These are phyloP conservation scores for Cytospora leucostoma DNA, from an alignment of 2,329 filamentous ascomycete genomes.

Conservation along the genomic window DNA sequence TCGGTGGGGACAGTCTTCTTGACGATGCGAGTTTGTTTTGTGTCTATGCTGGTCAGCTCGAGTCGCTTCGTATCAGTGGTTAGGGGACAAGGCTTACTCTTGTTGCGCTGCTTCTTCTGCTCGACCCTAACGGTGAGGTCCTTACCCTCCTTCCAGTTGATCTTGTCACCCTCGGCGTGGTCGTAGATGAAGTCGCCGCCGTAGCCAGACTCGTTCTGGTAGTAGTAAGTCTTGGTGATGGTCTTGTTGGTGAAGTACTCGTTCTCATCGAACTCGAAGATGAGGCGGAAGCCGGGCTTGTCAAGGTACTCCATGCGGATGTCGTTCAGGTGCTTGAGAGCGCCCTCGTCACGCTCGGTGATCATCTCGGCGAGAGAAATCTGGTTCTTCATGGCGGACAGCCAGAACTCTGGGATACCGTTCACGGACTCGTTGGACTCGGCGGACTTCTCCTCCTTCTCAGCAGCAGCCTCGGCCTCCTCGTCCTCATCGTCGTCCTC, in stretches of 20 bases:
- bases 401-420: conserved; percentile 98
- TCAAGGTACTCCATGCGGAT: conserved; percentile 99
- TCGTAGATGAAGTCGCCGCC: conserved; percentile 99
- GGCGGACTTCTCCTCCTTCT: conserved; percentile 61
- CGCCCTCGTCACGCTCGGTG: conserved; percentile 93
- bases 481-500: conserved; percentile 66
- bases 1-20: conserved; percentile 99
- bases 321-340: conserved; percentile 85
- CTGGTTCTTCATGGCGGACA: conserved; percentile 99
- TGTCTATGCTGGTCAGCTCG: conserved; percentile 62
- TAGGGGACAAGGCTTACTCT: conserved; percentile 65
- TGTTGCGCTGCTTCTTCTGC: conserved; percentile 99
- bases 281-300: conserved; percentile 94
- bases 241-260: conserved; percentile 97
- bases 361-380: conserved; percentile 97
- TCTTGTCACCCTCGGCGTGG: conserved; percentile 96
- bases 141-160: conserved; percentile 92
- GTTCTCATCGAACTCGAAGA: conserved; percentile 95
- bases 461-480: conserved; percentile 42
- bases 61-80: not conserved
- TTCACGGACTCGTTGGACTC: conserved; percentile 57
- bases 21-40: conserved; percentile 97
- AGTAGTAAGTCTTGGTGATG: conserved; percentile 97
- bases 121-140: conserved; percentile 93
- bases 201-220: conserved; percentile 98